phyloP scores from a whole-genome alignment of 2,329 filamentous ascomycete species.

The Triangularia verruculosa region DNA sequence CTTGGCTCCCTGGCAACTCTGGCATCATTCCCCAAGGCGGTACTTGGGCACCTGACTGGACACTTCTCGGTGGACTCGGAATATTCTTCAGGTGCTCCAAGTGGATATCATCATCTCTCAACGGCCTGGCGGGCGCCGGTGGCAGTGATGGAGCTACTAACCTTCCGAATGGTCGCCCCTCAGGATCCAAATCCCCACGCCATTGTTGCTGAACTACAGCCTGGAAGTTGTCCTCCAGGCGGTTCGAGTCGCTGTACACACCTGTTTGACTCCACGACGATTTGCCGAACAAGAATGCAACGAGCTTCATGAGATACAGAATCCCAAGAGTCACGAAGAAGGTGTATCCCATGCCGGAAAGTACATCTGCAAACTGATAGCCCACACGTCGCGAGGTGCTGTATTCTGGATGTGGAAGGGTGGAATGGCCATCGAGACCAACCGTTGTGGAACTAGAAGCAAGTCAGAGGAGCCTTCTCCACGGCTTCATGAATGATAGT shows the following conservation, averaged over 20 bases:
- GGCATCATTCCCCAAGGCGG: conserved; percentile 2
- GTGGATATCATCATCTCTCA: conserved; percentile 4
- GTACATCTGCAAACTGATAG: conserved; percentile 16
- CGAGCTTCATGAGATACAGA: conserved; percentile 16
- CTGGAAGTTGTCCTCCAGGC: conserved; percentile 7
- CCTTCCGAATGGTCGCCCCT: conserved; percentile 1
- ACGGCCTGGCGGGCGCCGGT: not conserved
- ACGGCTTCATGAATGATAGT: not conserved
- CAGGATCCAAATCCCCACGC: conserved; percentile 8
- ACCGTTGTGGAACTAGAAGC: conserved; percentile 12
- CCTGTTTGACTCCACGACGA: conserved; percentile 6
- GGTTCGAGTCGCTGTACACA: conserved; percentile 1
- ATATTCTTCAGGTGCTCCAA: conserved; percentile 2
- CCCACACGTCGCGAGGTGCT: conserved; percentile 12
- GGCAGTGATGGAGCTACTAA: not conserved
- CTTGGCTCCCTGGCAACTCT: conserved; percentile 2
- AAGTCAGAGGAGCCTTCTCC: too few relatives aligned
- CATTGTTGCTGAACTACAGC: conserved; percentile 12
- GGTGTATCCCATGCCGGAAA: conserved; percentile 16
- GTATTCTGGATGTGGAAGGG: conserved; percentile 16
- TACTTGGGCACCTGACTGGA: not conserved
- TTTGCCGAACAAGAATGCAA: not conserved
- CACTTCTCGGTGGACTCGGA: conserved; percentile 4
- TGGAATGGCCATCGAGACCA: conserved; percentile 20
- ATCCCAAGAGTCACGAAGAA: conserved; percentile 20